Percentiles rank a stretch among this genome's conserved stretches.
Evolutionary conservation across 2,329 filamentous ascomycete species (phyloP).

Genomic region (Lithohypha guttulata): DNA sequence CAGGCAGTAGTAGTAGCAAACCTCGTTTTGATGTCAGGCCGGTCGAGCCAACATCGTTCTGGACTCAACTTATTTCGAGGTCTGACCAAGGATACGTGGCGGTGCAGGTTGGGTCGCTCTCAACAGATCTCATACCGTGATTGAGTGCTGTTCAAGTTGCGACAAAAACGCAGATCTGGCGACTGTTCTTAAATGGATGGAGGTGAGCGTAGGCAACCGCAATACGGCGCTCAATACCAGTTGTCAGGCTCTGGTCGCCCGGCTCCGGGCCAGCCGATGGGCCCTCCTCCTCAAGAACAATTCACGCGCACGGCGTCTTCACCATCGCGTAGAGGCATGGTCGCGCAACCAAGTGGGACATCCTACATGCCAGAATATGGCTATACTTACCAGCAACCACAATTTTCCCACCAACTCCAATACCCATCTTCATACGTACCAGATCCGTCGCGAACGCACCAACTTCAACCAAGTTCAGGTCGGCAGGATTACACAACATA

Average conservation of each 20-base stretch:
- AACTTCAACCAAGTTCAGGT: slow-evolving; percentile 23
- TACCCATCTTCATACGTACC: slow-evolving; percentile 59
- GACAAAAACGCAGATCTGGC: background rate
- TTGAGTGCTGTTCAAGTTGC: background rate
- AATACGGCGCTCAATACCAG: slow-evolving; percentile 61
- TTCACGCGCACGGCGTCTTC: slow-evolving; percentile 32
- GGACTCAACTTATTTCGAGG: too few relatives aligned
- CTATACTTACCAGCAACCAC: slow-evolving; percentile 47
- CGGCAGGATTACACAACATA: slow-evolving; percentile 47
- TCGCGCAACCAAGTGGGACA: slow-evolving; percentile 28
- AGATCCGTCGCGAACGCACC: slow-evolving; percentile 24
- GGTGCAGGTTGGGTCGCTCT: too few relatives aligned
- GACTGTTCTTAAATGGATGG: slow-evolving; percentile 59
- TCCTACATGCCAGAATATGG: slow-evolving; percentile 31
- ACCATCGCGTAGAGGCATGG: slow-evolving; percentile 28
- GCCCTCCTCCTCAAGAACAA: slow-evolving; percentile 35
- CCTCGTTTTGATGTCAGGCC: background rate
- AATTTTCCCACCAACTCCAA: slow-evolving; percentile 49
- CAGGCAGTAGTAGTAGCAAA: background rate
- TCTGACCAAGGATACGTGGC: too few relatives aligned
- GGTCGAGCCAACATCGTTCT: too few relatives aligned
- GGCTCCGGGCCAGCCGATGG: slow-evolving; percentile 26
- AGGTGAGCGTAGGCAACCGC: slow-evolving; percentile 60
- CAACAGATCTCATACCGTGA: too few relatives aligned
- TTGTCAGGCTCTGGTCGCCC: slow-evolving; percentile 27